Base-by-base conservation (phyloP, 331 rosid genomes). In the Dryas integrifolia region DNA sequence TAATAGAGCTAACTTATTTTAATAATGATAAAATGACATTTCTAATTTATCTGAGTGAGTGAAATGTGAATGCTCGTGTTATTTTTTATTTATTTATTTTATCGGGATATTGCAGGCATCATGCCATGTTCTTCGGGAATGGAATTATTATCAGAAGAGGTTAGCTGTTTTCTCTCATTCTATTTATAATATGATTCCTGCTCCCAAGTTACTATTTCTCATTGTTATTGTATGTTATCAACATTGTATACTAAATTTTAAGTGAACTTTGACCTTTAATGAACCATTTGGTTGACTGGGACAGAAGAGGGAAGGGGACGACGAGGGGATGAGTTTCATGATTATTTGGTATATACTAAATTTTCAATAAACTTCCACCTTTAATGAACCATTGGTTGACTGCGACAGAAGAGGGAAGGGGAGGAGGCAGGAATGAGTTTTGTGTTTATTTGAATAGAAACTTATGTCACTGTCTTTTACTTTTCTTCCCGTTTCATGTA, bases 71-170 rank as follows among this genome's bases (percentile, higher is more conserved):
- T 72, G 44, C 24, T 81, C 65, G 61, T 47, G 53, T 69, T 71
- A n/a, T 53, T 75, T 50, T 41, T 58, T 13, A 35, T 57, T 57
- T 15, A 6, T 15, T 12, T 6, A 6, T 8, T 62, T 53, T 66
- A 26, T 60, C 47, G 67, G 79, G 72, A 80, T 63, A 71, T 76
- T 79, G 85, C 89, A 89, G 93, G 83, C 76, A 35, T 76, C 61
- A 77, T 82, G 85, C 90, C 81, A 10, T 85, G 85, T 85, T 80
- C 92, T 80, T 82, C 86, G 40, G 79, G 81, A 78, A 89, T 86
- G 96, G 92, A 89, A 66, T 74, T 91, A 63, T 73, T 88, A 67
- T 68, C 92, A 18, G 92, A 93, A 81, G 92, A 91, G 98, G 97
- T 93, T 84, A 80, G 85, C 52, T 74, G 73, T 15, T 45, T 30